phyloP scores from a whole-genome alignment of 768 basidiomycete genomes.

The Boletus sp. region DNA sequence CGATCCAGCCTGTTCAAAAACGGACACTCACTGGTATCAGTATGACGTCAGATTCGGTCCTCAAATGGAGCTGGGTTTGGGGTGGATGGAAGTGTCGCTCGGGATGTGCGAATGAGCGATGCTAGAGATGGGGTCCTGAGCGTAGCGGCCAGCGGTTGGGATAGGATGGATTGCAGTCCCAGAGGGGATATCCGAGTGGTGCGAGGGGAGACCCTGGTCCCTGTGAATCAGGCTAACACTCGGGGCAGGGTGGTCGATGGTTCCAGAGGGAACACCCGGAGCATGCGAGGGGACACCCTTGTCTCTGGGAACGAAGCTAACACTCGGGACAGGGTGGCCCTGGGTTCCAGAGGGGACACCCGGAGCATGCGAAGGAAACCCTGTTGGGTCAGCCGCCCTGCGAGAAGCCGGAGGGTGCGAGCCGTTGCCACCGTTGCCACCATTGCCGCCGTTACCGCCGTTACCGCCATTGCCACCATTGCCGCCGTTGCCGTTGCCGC shows the following conservation, averaged over 20 bases:
- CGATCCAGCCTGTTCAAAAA: neutral
- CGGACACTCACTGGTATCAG: neutral
- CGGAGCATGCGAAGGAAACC: neutral
- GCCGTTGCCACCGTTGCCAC: too few species aligned
- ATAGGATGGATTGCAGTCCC: neutral
- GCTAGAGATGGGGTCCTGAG: too few species aligned
- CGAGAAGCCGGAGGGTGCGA: too few species aligned
- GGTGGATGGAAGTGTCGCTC: neutral
- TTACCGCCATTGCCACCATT: neutral
- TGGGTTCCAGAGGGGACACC: neutral
- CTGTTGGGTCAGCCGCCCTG: too few species aligned
- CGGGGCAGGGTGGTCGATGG: neutral
- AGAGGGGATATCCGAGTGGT: neutral
- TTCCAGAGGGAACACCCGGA: neutral
- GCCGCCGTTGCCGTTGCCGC: neutral
- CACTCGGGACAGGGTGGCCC: neutral
- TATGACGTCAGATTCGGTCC: too few species aligned
- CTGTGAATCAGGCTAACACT: neutral
- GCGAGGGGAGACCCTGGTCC: neutral
- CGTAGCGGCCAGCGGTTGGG: neutral
- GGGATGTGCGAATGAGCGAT: neutral
- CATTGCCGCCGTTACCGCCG: too few species aligned
- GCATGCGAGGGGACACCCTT: neutral
- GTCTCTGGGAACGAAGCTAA: neutral
- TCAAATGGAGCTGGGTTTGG: neutral